Evolutionary conservation across 2,329 filamentous ascomycete species (phyloP), one percentile per base, ranked within the genome.

Genomic region (Ascochyta koolunga): DNA sequence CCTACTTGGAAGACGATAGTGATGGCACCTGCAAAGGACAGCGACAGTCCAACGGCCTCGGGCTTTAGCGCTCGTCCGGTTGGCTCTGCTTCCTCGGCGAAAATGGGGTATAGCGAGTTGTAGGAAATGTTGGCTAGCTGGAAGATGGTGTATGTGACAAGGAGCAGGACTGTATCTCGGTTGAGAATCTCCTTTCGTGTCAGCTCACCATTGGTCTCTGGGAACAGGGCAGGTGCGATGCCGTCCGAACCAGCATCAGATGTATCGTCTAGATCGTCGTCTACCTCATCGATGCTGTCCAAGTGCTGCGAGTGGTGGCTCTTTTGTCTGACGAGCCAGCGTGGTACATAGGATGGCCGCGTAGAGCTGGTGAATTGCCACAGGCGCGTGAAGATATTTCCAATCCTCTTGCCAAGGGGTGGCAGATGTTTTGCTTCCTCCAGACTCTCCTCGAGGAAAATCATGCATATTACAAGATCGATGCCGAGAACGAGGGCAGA

Each of bases 61-160:
- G 93, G 91, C 0, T 83, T 83, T 3, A 98, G 80, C 0, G 82
- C 81, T 35, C 95, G 88, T 16, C 95, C 95, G 0, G 87, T 88
- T 0, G 95, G 95, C 0, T 86, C 81, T 0, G 83, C 75, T 0
- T 89, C 86, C 49, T 93, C 87, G 0, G 89, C 90, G 66, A 98
- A 99, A 48, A 98, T 93, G 0, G 95, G 95, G 67, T 96, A 99
- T 0, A 99, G 80, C 16, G 91, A 93, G 76, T 96, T 97, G 82
- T 93, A 99, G 3, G 91, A 92, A 61, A 97, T 91, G 73, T 98
- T 98, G 56, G 90, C 88, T 5, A 99, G 82, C 68, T 97, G 93
- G 70, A 98, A 99, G 43, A 98, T 88, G 37, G 97, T 84, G 69
- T 96, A 98, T 0, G 93, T 96, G 46, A 85, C 73, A 5, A 99